These are phyloP conservation scores for Penicillium frequentans DNA, from an alignment of 2,329 filamentous ascomycete genomes.

Conservation along the genomic window DNA sequence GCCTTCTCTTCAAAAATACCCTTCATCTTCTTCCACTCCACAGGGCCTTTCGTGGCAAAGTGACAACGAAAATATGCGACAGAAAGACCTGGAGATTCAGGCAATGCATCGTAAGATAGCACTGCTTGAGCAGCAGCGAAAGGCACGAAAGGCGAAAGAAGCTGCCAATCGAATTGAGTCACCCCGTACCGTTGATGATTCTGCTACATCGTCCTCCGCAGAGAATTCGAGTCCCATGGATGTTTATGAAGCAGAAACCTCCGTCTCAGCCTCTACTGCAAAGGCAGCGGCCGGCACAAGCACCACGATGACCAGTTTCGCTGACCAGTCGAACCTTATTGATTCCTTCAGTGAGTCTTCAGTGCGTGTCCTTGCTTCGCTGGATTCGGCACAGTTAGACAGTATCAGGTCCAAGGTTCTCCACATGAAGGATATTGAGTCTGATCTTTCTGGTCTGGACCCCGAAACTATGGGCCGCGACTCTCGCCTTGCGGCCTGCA, in stretches of 20 bases:
- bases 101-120: constrained; percentile 51
- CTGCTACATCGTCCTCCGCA: constrained; percentile 18
- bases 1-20: constrained; percentile 40
- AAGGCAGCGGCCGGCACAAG: neutral
- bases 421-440: constrained; percentile 51
- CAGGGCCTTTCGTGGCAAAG: constrained; percentile 38
- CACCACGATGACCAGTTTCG: neutral
- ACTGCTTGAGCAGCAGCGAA: constrained; percentile 47
- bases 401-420: constrained; percentile 39
- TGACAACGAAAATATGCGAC: constrained; percentile 46
- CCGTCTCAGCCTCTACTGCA: neutral
- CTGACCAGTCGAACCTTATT: constrained; percentile 4
- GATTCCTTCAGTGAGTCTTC: constrained; percentile 18
- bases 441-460: constrained; percentile 47
- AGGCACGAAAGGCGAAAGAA: constrained; percentile 44
- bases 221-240: constrained; percentile 12
- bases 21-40: constrained; percentile 34
- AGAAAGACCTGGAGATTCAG: constrained; percentile 51
- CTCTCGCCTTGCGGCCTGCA: no score
- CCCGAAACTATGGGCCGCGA: constrained; percentile 25
- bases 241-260: constrained; percentile 4
- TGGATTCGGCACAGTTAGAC: constrained; percentile 27
- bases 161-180: constrained; percentile 39
- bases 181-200: constrained; percentile 27
- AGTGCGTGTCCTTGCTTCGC: constrained; percentile 17